Evolutionary conservation across 345 rosid species (phyloP).

Genomic region (Salix purpurea): DNA sequence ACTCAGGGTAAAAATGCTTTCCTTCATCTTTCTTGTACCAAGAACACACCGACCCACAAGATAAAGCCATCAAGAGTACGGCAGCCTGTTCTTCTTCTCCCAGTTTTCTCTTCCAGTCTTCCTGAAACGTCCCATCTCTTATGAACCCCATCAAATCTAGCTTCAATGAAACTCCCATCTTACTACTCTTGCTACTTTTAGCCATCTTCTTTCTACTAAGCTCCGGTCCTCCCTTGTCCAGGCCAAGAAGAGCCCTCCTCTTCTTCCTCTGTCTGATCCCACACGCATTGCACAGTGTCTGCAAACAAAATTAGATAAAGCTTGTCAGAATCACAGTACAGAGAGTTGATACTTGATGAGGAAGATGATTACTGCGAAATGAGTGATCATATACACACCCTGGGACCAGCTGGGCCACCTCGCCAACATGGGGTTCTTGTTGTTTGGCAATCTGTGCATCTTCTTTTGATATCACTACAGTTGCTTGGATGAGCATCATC

Average conservation of each 20-base stretch:
- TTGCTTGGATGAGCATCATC: background rate
- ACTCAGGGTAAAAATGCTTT: background rate
- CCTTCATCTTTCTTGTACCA: background rate
- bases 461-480: conserved; percentile 17
- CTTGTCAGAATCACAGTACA: background rate
- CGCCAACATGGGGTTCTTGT: conserved; percentile 87
- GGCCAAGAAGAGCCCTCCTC: conserved; percentile 38
- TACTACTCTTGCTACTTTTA: background rate
- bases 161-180: conserved; percentile 19
- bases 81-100: conserved; percentile 73
- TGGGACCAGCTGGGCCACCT: conserved; percentile 82
- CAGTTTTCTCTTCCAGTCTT: conserved; percentile 28
- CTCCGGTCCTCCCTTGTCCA: conserved; percentile 22
- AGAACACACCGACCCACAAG: conserved; percentile 37
- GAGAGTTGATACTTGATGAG: too few species aligned
- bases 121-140: conserved; percentile 11
- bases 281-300: conserved; percentile 91
- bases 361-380: background rate
- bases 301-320: conserved; percentile 9
- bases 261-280: conserved; percentile 82
- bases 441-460: conserved; percentile 69
- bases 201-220: conserved; percentile 18
- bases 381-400: conserved; percentile 29
- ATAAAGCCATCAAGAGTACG: conserved; percentile 54
- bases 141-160: conserved; percentile 12